Evolutionary conservation across 371 early-diverging fungal genomes (phyloP).

Genomic region (Coelomomyces lativittatus): DNA sequence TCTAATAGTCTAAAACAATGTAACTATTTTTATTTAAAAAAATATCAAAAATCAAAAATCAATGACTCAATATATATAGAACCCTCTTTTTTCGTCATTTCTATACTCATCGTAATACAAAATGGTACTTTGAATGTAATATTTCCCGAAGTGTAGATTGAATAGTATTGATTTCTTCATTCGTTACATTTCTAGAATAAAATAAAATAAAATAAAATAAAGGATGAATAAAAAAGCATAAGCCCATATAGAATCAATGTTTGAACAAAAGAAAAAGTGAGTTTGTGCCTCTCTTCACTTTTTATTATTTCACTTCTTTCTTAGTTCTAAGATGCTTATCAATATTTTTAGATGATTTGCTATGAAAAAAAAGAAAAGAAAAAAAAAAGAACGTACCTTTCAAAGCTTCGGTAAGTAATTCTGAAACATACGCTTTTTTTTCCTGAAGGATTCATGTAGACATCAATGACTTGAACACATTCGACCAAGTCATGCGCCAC

Average conservation of each 20-base stretch:
- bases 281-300: neutral
- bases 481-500: slow-evolving; percentile 83
- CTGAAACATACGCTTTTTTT: slow-evolving; percentile 69
- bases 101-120: slow-evolving; percentile 62
- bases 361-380: neutral
- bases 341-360: too few species aligned
- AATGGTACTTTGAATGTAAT: slow-evolving; percentile 46
- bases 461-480: slow-evolving; percentile 70
- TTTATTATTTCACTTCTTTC: too few species aligned
- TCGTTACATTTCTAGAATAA: slow-evolving; percentile 55
- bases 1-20: too few species aligned
- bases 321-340: too few species aligned
- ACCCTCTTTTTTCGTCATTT: too few species aligned
- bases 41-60: too few species aligned
- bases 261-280: neutral
- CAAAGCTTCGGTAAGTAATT: slow-evolving; percentile 80
- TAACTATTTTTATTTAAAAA: too few species aligned
- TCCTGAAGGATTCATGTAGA: slow-evolving; percentile 62
- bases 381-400: slow-evolving; percentile 22
- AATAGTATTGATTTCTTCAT: slow-evolving; percentile 76
- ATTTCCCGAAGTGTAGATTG: slow-evolving; percentile 57
- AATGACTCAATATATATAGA: too few species aligned
- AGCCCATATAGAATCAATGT: neutral
- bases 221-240: slow-evolving; percentile 1
- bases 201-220: neutral